phyloP scores from a whole-genome alignment of 2,329 filamentous ascomycete species.

The Neonectria coccinea region DNA sequence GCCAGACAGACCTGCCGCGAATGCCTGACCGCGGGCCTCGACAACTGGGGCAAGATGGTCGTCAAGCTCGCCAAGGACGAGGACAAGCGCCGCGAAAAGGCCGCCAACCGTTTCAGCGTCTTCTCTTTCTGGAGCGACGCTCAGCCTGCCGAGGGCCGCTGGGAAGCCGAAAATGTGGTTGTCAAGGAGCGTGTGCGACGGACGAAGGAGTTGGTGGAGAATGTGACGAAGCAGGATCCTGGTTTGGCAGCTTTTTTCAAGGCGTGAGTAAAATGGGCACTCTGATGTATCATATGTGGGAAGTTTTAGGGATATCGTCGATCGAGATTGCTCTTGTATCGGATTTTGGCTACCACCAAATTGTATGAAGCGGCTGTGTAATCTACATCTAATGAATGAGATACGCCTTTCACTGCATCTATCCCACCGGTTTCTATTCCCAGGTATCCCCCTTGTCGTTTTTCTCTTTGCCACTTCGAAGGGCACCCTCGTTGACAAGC shows the following conservation, averaged over 20 bases:
- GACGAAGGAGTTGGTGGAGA: slow-evolving; percentile 65
- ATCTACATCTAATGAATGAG: slow-evolving; percentile 37
- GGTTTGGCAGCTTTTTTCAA: slow-evolving; percentile 55
- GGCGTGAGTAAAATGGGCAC: slow-evolving; percentile 48
- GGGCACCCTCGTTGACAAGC: slow-evolving; percentile 4
- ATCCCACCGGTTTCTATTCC: not conserved
- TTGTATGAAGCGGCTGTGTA: slow-evolving; percentile 28
- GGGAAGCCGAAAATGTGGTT: slow-evolving; percentile 67
- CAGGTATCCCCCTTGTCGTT: slow-evolving; percentile 5
- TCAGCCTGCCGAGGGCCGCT: slow-evolving; percentile 57
- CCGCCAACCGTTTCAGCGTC: slow-evolving; percentile 42
- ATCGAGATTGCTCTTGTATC: slow-evolving; percentile 36
- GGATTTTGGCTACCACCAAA: slow-evolving; percentile 26
- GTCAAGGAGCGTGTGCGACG: slow-evolving; percentile 64
- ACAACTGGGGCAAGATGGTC: slow-evolving; percentile 89
- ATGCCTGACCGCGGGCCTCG: slow-evolving; percentile 80
- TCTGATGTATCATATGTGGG: slow-evolving; percentile 8
- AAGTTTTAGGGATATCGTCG: slow-evolving; percentile 15
- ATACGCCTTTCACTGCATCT: slow-evolving; percentile 1
- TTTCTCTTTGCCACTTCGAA: not conserved
- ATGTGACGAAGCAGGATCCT: slow-evolving; percentile 53
- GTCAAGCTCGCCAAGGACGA: slow-evolving; percentile 69
- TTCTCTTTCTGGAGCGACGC: slow-evolving; percentile 54
- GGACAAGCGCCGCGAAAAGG: slow-evolving; percentile 53
- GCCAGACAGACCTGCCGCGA: slow-evolving; percentile 73